phyloP scores from a whole-genome alignment of 768 basidiomycete genomes.

The Boletus tomentosulus region DNA sequence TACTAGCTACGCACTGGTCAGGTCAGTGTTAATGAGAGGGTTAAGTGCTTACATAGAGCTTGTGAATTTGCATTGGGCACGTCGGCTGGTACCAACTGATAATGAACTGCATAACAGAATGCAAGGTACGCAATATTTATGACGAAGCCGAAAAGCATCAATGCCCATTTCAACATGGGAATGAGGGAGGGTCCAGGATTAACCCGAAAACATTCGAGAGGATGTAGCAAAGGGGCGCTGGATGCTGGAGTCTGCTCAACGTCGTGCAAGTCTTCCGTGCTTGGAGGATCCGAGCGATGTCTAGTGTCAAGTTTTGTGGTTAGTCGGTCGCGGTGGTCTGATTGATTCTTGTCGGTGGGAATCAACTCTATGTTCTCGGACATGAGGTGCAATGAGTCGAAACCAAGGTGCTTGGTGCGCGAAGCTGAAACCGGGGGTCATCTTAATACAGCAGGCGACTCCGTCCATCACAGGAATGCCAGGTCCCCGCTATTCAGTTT shows the following conservation, averaged over 20 bases:
- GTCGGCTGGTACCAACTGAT: conserved; percentile 7
- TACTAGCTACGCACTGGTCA: neutral
- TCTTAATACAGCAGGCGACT: neutral
- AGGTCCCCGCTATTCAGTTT: too few relatives aligned
- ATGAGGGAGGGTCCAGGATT: neutral
- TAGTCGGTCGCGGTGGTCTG: neutral
- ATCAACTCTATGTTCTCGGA: conserved; percentile 1
- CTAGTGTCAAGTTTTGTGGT: neutral
- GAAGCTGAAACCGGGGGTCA: neutral
- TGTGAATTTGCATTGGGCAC: conserved; percentile 1
- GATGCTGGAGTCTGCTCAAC: conserved; percentile 1
- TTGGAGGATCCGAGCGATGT: neutral
- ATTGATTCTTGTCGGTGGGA: neutral
- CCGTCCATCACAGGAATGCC: too few relatives aligned
- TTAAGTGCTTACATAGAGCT: conserved; percentile 4
- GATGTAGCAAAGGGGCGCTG: neutral
- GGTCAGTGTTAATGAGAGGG: neutral
- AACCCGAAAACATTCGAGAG: neutral
- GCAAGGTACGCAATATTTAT: conserved; percentile 9
- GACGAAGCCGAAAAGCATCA: neutral
- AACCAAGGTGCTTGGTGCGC: neutral
- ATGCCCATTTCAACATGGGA: conserved; percentile 4
- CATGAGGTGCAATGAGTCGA: neutral
- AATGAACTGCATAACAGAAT: conserved; percentile 18
- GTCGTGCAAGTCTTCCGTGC: neutral